Evolutionary conservation across 192 early-diverging fungal species (phyloP).

Genomic region (Backusella macrospora): DNA sequence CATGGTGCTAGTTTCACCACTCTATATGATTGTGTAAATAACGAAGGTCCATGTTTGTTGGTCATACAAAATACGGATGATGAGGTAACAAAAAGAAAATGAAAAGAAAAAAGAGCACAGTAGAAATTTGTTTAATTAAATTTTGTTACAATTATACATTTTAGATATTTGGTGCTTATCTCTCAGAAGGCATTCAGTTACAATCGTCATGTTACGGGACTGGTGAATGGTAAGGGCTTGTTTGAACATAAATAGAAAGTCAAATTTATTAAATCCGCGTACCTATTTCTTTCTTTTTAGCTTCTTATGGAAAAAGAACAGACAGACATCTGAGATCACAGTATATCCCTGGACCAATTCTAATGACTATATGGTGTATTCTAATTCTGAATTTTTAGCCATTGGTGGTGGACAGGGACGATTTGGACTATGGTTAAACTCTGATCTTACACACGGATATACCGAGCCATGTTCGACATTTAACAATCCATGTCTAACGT

Average conservation of each 20-base stretch:
- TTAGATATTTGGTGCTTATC: slow-evolving; percentile 77
- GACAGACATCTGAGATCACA: slow-evolving; percentile 31
- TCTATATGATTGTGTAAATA: slow-evolving; percentile 61
- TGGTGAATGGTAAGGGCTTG: slow-evolving; percentile 68
- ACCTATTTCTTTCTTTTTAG: slow-evolving; percentile 36
- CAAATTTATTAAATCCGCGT: not conserved
- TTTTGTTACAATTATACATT: not conserved
- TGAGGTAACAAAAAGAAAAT: slow-evolving; percentile 41
- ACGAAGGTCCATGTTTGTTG: slow-evolving; percentile 67
- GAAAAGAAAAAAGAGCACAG: not conserved
- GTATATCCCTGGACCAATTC: slow-evolving; percentile 72
- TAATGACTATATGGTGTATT: slow-evolving; percentile 77
- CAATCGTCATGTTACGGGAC: slow-evolving; percentile 73
- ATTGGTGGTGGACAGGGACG: slow-evolving; percentile 77
- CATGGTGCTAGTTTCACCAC: slow-evolving; percentile 90
- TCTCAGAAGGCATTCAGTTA: slow-evolving; percentile 66
- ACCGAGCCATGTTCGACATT: slow-evolving; percentile 42
- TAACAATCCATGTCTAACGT: slow-evolving; percentile 13
- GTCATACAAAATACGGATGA: slow-evolving; percentile 65
- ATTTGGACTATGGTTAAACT: slow-evolving; percentile 77
- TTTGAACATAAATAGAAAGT: not conserved
- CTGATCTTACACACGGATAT: slow-evolving; percentile 69
- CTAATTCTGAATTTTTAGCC: slow-evolving; percentile 71
- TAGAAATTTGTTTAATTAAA: not conserved
- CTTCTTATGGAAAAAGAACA: slow-evolving; percentile 68